These are phyloP conservation scores for Paraleonurus japonicus DNA, from an alignment of 257 asterid genomes.

Conservation along the genomic window DNA sequence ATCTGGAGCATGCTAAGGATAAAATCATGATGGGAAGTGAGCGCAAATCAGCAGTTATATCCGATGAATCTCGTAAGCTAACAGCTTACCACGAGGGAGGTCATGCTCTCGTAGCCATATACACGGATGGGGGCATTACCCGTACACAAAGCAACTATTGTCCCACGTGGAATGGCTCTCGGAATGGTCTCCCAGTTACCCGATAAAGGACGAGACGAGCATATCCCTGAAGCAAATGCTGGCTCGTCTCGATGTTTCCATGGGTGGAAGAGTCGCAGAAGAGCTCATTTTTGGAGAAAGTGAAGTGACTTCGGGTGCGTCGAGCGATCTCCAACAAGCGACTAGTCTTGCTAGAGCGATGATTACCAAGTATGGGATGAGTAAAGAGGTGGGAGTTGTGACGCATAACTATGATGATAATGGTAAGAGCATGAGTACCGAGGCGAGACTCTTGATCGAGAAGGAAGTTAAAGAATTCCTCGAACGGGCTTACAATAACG, in stretches of 20 bases:
- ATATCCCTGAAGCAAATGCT: conserved; percentile 69
- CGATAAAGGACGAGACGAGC: conserved; percentile 67
- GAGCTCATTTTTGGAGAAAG: conserved; percentile 74
- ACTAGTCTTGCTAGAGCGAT: conserved; percentile 63
- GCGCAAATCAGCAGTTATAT: conserved; percentile 75
- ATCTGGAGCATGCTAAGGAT: conserved; percentile 80
- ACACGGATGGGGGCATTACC: conserved; percentile 74
- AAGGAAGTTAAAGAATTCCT: conserved; percentile 53
- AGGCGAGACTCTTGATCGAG: conserved; percentile 65
- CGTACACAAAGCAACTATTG: conserved; percentile 80
- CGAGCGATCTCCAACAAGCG: conserved; percentile 58
- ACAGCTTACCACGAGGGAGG: conserved; percentile 90
- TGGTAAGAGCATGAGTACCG: conserved; percentile 77
- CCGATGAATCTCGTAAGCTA: conserved; percentile 60
- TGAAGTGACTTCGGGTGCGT: conserved; percentile 76
- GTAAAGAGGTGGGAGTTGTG: conserved; percentile 65
- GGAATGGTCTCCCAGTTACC: conserved; percentile 80
- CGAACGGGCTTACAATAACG: conserved; percentile 59
- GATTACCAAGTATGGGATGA: conserved; percentile 74
- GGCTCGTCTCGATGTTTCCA: conserved; percentile 65
- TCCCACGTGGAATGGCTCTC: conserved; percentile 73
- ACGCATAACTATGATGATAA: conserved; percentile 58
- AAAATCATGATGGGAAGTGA: conserved; percentile 84
- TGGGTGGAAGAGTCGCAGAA: conserved; percentile 88
- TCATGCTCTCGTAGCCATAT: conserved; percentile 73